These are phyloP conservation scores for Pascua guehoae DNA, from an alignment of 1,284 basidiomycete species.

Conservation along the genomic window DNA sequence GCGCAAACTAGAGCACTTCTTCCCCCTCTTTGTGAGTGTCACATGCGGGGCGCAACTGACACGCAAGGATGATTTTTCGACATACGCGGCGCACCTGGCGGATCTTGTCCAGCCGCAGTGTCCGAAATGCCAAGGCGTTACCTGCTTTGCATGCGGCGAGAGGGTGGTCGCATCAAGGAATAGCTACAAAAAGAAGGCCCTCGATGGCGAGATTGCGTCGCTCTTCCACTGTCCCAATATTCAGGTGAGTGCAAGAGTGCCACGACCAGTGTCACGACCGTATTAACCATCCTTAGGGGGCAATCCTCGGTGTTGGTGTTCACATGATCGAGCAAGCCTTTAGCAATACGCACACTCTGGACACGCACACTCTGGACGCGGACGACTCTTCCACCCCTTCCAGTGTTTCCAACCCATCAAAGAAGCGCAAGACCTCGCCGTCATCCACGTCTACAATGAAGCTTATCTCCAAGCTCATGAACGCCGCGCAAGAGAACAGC, in stretches of 20 bases:
- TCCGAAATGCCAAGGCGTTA: conserved; percentile 60
- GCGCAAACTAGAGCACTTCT: conserved; percentile 71
- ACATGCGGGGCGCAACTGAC: not conserved
- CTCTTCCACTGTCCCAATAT: conserved; percentile 83
- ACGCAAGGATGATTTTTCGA: conserved; percentile 64
- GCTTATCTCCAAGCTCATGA: not conserved
- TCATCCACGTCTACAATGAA: not conserved
- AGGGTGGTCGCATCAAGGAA: conserved; percentile 20
- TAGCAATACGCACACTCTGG: conserved; percentile 25
- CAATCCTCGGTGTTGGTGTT: conserved; percentile 77
- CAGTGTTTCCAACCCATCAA: conserved; percentile 21
- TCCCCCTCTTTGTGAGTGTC: conserved; percentile 67
- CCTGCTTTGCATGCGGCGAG: conserved; percentile 83
- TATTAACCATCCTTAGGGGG: conserved; percentile 55
- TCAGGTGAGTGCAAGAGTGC: conserved; percentile 42
- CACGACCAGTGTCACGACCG: no score
- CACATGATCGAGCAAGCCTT: conserved; percentile 48
- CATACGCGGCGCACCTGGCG: conserved; percentile 64
- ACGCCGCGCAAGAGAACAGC: not conserved
- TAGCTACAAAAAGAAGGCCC: conserved; percentile 8
- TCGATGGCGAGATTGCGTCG: conserved; percentile 51
- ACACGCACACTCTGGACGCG: conserved; percentile 18
- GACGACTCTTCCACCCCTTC: no score
- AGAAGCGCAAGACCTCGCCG: conserved; percentile 31
- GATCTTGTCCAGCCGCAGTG: conserved; percentile 61